Base-by-base conservation (phyloP, 768 basidiomycete species). In the Baorangia bicolor region DNA sequence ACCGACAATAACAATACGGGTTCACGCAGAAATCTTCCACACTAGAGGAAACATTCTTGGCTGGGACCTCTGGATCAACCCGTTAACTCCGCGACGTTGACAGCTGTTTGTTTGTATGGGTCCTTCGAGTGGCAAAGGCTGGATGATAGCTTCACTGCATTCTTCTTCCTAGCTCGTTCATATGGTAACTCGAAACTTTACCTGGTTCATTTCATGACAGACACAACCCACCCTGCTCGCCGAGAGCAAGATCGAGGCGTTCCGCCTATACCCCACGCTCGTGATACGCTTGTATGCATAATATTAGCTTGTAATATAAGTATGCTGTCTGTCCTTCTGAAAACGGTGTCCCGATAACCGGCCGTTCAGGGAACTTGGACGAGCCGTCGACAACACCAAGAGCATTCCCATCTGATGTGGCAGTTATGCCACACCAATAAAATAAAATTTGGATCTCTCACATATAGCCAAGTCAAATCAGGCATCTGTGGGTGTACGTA, bases 201-300 rank as follows among this genome's bases (percentile, higher is more conserved):
- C 14, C 9, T 20, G n/a, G 5, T 21, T 4, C 13, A 5, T 18
- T 21, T 9, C 13, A 30, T 45, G 20, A 11, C 10, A 33, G 31
- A 23, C 10, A 23, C 31, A 10, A 23, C 31, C 9, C 10, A 33
- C 21, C 4, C 20, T 31, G n/a, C 21, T 45, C 5, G 21, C 21
- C 31, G 23, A 34, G 45, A 46, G 20, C 30, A 21, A 21, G 27
- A n/a, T n/a, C n/a, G 47, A 20, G 33, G 61, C 12, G 37, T 69
- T 47, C 62, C 65, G 1, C 41, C 63, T 1, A 33, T 69, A 42
- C 18, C 7, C 18, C 55, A 18, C 23, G 9, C 10, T 25, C 10
- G 16, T 18, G 10, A 42, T 42, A 42, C 23, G 5, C 25, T 20
- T 13, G n/a, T 4, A 23, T 27, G 41, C 16, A 10, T 5, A 16